phyloP scores from a whole-genome alignment of 2,329 filamentous ascomycete species.

The Penicillium digitatum region DNA sequence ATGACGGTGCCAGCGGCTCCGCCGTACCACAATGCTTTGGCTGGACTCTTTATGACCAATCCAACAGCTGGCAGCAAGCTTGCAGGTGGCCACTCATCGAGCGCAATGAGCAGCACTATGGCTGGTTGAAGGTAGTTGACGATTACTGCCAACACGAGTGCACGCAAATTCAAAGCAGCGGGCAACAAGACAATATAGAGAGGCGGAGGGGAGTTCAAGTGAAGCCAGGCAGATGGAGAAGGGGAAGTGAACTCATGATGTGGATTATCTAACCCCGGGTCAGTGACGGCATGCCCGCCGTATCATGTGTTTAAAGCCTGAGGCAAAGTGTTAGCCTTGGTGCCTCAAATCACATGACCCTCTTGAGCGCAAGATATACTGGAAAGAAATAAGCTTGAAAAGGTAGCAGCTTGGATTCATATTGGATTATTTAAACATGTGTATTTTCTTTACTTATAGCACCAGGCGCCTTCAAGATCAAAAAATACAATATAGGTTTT shows the following conservation, averaged over 20 bases:
- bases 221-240: constrained; percentile 21
- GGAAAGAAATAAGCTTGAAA: no score
- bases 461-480: background rate
- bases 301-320: constrained; percentile 11
- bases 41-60: constrained; percentile 31
- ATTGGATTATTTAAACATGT: background rate
- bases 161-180: constrained; percentile 2
- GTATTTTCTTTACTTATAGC: background rate
- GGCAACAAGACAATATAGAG: constrained; percentile 2
- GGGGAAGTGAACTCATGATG: constrained; percentile 15
- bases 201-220: constrained; percentile 1
- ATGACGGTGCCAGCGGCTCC: constrained; percentile 13
- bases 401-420: background rate
- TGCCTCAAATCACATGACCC: background rate
- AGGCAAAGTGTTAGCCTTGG: background rate
- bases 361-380: no score
- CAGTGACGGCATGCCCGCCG: constrained; percentile 12
- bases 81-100: constrained; percentile 35
- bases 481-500: background rate
- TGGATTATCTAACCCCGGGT: constrained; percentile 18
- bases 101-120: constrained; percentile 22
- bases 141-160: constrained; percentile 10
- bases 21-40: constrained; percentile 20
- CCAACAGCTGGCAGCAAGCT: constrained; percentile 29
- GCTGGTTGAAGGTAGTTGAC: constrained; percentile 13